Conservation (phyloP, 2,329 filamentous ascomycete genomes). For the Conoideocrella luteorostrata region DNA sequence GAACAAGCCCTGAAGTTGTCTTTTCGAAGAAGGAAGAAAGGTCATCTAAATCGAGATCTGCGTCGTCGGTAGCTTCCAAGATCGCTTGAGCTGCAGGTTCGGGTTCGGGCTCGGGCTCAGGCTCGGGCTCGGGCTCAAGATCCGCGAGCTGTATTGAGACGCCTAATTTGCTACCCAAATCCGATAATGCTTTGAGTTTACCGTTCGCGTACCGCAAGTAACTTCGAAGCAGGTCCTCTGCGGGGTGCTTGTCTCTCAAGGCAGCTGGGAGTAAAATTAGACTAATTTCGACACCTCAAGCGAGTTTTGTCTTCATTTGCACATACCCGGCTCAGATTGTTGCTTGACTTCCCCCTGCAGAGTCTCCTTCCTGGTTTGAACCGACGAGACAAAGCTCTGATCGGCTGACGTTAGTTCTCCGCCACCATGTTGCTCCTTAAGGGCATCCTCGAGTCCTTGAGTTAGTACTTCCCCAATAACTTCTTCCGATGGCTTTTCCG, state of each 20-base stretch:
- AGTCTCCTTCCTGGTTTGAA: slow-evolving; percentile 26
- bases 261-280: too few species aligned
- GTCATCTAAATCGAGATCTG: slow-evolving; percentile 32
- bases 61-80: slow-evolving; percentile 19
- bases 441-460: slow-evolving; percentile 45
- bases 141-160: slow-evolving; percentile 26
- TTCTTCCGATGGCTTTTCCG: slow-evolving; percentile 44
- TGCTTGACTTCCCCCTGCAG: slow-evolving; percentile 23
- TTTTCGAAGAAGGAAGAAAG: slow-evolving; percentile 37
- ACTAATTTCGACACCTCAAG: too few species aligned
- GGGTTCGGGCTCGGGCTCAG: slow-evolving; percentile 20
- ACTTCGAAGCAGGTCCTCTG: slow-evolving; percentile 31
- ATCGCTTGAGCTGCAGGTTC: too few species aligned
- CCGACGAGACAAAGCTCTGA: slow-evolving; percentile 25
- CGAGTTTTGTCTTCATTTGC: too few species aligned
- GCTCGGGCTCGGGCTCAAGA: slow-evolving; percentile 20
- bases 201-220: slow-evolving; percentile 26
- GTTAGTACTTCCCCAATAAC: slow-evolving; percentile 50
- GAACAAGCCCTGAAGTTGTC: slow-evolving; percentile 33
- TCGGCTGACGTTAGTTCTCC: slow-evolving; percentile 28
- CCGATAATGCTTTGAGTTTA: slow-evolving; percentile 26
- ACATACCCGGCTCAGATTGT: slow-evolving; percentile 12
- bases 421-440: slow-evolving; percentile 28
- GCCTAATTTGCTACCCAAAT: slow-evolving; percentile 28
- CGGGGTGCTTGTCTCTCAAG: slow-evolving; percentile 32